Conservation (phyloP, 2,329 filamentous ascomycete species). For the Hansfordia pulvinata region DNA sequence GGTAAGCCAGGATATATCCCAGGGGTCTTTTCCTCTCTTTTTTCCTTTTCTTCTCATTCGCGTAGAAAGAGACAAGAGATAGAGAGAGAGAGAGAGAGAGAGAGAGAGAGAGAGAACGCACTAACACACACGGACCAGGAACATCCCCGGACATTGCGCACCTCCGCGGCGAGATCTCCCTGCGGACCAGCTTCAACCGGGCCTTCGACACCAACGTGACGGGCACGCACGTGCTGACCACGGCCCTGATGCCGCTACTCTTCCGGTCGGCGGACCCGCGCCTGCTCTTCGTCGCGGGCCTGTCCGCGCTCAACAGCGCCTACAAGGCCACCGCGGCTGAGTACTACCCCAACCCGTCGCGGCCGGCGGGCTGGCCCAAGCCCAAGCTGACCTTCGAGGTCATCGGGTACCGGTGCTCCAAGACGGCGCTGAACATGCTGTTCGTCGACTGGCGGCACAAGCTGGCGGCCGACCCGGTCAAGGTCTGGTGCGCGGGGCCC, state of each 20-base stretch:
- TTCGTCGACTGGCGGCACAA: slow-evolving; percentile 27
- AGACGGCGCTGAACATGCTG: slow-evolving; percentile 33
- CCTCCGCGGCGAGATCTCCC: slow-evolving; percentile 8
- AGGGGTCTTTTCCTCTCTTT: too few relatives aligned
- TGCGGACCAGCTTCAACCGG: slow-evolving; percentile 28
- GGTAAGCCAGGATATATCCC: slow-evolving; percentile 19
- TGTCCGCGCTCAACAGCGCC: slow-evolving; percentile 16
- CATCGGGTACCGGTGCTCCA: slow-evolving; percentile 21
- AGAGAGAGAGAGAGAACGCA: not conserved
- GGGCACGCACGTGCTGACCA: slow-evolving; percentile 26
- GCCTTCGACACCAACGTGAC: slow-evolving; percentile 36
- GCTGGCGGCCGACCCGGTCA: slow-evolving; percentile 27
- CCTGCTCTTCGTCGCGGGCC: slow-evolving; percentile 33
- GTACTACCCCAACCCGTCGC: slow-evolving; percentile 6
- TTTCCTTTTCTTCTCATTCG: too few relatives aligned
- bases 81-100: not conserved
- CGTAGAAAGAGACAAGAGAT: not conserved
- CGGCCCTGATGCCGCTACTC: slow-evolving; percentile 27
- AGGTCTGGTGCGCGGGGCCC: slow-evolving; percentile 23
- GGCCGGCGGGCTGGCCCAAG: slow-evolving; percentile 26
- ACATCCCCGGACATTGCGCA: slow-evolving; percentile 26
- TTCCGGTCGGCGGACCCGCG: slow-evolving; percentile 28
- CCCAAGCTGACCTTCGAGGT: slow-evolving; percentile 5
- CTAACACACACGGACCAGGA: slow-evolving; percentile 13
- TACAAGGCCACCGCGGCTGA: slow-evolving; percentile 5